Conservation (phyloP, 768 basidiomycete species). For the Sporobolomyces roseus region DNA sequence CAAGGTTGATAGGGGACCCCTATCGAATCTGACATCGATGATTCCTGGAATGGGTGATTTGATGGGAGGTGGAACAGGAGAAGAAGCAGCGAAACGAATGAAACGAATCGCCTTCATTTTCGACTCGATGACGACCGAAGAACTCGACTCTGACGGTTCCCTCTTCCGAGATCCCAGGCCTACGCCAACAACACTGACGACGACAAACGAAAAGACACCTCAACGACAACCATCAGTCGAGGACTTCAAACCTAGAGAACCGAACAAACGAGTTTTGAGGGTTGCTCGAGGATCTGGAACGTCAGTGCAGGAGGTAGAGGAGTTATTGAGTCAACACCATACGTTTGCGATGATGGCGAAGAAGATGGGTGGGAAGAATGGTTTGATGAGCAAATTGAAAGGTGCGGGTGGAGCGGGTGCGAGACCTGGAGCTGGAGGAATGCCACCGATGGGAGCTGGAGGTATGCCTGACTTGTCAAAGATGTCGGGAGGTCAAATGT, state of each 20-base stretch:
- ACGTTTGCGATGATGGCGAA: constrained; percentile 99
- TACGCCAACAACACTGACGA: not conserved
- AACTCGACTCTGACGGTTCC: constrained; percentile 86
- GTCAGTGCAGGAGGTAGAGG: constrained; percentile 94
- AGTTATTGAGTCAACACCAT: constrained; percentile 88
- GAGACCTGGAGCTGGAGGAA: constrained; percentile 21
- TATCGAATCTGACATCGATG: constrained; percentile 97
- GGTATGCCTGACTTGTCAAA: constrained; percentile 41
- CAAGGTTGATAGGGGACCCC: constrained; percentile 70
- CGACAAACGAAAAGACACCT: constrained; percentile 36
- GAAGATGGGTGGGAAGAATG: constrained; percentile 94
- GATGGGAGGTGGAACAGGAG: constrained; percentile 67
- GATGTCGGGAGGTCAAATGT: constrained; percentile 88
- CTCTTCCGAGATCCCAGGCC: constrained; percentile 59
- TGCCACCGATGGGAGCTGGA: constrained; percentile 27
- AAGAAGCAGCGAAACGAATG: constrained; percentile 82
- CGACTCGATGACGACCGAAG: constrained; percentile 89
- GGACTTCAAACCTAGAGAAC: constrained; percentile 52
- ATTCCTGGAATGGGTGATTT: constrained; percentile 93
- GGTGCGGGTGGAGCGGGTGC: constrained; percentile 71
- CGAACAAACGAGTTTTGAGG: constrained; percentile 84
- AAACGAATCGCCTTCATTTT: constrained; percentile 99
- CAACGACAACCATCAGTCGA: constrained; percentile 43
- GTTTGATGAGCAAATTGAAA: constrained; percentile 86
- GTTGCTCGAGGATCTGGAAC: constrained; percentile 93